phyloP scores from a whole-genome alignment of 441 rosid genomes.

The Hura crepitans region DNA sequence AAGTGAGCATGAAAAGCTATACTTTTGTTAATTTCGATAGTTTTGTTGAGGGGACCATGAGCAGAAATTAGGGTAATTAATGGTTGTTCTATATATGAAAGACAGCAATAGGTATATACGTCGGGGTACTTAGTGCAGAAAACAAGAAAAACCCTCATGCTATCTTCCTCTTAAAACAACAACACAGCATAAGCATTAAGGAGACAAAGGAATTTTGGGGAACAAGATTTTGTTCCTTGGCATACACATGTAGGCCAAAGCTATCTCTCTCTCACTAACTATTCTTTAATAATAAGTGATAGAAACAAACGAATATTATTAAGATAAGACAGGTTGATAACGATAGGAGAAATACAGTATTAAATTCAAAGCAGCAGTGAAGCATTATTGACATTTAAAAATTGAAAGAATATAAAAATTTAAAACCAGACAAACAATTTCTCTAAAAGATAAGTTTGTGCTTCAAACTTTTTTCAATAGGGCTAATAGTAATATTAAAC shows the following conservation, averaged over 20 bases:
- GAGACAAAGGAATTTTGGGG: conserved; percentile 44
- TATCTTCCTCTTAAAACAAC: conserved; percentile 18
- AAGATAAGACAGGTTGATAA: conserved; percentile 26
- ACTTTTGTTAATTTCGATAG: conserved; percentile 51
- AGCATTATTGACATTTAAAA: conserved; percentile 17
- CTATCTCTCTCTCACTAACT: not conserved
- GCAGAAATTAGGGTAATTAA: conserved; percentile 56
- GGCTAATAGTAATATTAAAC: not conserved
- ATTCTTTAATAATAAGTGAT: conserved; percentile 6
- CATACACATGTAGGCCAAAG: conserved; percentile 14
- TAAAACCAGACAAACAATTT: conserved; percentile 1
- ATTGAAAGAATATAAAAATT: not conserved
- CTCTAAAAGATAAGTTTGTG: conserved; percentile 11
- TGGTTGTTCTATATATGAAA: conserved; percentile 25
- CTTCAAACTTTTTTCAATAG: conserved; percentile 16
- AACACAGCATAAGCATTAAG: conserved; percentile 27
- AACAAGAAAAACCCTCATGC: conserved; percentile 30
- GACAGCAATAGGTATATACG: conserved; percentile 40
- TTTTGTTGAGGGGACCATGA: conserved; percentile 70
- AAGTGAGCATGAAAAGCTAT: no score
- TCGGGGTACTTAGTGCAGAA: conserved; percentile 28
- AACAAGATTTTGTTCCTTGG: conserved; percentile 26
- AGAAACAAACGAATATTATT: conserved; percentile 11
- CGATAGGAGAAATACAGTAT: conserved; percentile 16
- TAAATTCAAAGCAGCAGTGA: conserved; percentile 12